A percentile compares a stretch with the other conserved stretches of the same genome.
These are phyloP conservation scores for Myxozyma sirexii DNA, from an alignment of 805 yeast species.

Conservation along the genomic window DNA sequence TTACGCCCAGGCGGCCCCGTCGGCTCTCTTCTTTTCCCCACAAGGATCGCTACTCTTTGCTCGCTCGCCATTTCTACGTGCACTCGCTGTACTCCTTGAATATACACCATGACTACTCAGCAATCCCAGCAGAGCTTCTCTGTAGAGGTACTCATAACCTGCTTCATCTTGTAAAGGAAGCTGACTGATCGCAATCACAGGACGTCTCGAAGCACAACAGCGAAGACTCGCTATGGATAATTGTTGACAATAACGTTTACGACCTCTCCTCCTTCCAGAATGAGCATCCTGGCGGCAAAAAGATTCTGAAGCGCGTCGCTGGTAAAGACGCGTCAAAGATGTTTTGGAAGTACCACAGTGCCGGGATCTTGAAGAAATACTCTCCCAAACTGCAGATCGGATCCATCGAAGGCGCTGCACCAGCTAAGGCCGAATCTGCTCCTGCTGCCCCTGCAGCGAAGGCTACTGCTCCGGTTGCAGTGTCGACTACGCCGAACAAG, in stretches of 20 bases:
- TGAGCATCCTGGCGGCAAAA: constrained; percentile 80
- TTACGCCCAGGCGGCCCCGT: neutral
- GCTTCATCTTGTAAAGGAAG: neutral
- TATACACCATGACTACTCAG: constrained; percentile 13
- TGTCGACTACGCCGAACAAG: constrained; percentile 1
- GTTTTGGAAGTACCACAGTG: constrained; percentile 55
- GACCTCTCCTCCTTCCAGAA: constrained; percentile 70
- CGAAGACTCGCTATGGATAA: constrained; percentile 82
- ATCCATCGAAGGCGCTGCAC: constrained; percentile 22
- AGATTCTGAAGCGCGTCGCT: constrained; percentile 77
- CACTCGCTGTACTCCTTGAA: no score
- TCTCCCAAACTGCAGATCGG: constrained; percentile 36
- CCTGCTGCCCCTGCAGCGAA: constrained; percentile 7
- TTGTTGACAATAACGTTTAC: constrained; percentile 73
- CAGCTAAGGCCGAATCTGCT: constrained; percentile 13
- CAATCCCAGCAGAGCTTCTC: constrained; percentile 18
- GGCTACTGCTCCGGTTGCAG: constrained; percentile 5
- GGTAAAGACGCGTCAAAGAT: constrained; percentile 71
- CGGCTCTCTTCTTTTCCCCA: neutral
- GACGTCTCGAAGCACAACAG: constrained; percentile 73
- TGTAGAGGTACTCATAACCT: constrained; percentile 13
- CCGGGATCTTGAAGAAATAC: constrained; percentile 35
- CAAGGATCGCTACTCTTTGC: neutral
- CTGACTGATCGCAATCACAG: constrained; percentile 21
- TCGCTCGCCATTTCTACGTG: neutral